Evolutionary conservation across 2,329 filamentous ascomycete genomes (phyloP).

Genomic region (Diaporthe capsici): DNA sequence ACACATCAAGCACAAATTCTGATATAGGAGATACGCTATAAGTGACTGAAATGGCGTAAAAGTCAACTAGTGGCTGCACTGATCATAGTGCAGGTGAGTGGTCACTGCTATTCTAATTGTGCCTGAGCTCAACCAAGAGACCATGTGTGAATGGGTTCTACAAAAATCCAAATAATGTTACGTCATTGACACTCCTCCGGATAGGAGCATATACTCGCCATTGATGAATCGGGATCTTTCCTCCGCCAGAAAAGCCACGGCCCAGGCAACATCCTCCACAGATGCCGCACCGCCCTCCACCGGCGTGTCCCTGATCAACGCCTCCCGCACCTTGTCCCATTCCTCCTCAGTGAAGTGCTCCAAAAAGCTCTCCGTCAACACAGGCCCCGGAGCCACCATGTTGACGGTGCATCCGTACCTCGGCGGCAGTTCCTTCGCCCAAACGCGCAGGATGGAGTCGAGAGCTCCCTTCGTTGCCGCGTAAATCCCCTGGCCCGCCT

Average conservation of each 20-base stretch:
- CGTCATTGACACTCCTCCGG: neutral
- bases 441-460: constrained; percentile 28
- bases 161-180: neutral
- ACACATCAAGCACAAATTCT: too few species aligned
- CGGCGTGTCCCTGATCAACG: neutral
- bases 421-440: constrained; percentile 41
- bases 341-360: neutral
- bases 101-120: too few species aligned
- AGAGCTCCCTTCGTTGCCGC: constrained; percentile 31
- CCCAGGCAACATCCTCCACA: constrained; percentile 1
- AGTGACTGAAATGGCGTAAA: too few species aligned
- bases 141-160: neutral
- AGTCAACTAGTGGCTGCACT: too few species aligned
- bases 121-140: too few species aligned
- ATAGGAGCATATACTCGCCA: neutral
- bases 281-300: constrained; percentile 6
- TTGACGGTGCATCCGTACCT: constrained; percentile 42
- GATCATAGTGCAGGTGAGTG: too few species aligned
- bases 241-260: neutral
- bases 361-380: constrained; percentile 22
- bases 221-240: neutral
- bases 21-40: too few species aligned
- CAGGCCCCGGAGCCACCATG: constrained; percentile 49
- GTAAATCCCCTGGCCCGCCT: constrained; percentile 8
- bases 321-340: neutral